Base-by-base conservation (phyloP, 768 basidiomycete genomes). In the Xanthoconium purpureum region DNA sequence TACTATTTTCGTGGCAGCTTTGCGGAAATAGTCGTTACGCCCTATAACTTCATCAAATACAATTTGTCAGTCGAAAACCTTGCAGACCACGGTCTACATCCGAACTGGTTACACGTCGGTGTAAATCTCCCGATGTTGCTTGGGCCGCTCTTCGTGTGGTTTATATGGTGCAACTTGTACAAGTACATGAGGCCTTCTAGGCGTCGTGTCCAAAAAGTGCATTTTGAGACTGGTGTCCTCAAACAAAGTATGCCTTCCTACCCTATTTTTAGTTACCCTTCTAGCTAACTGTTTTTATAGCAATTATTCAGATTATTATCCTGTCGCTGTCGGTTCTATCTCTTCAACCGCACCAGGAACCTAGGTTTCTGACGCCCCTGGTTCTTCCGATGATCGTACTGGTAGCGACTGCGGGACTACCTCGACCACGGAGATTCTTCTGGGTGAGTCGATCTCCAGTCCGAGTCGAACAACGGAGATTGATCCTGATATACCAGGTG, bases 71-170 rank as follows among this genome's bases (percentile, higher is more conserved):
- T 69, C 11, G 59, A 66, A 15, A 76, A 77, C 61, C 69, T 75
- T 35, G 72, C 72, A 0, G 69, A 66, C 29, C 75, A 77, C 47
- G 76, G 75, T 10, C 52, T 76, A 15, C 76, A 77, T 59, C 76
- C 76, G 2, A 66, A 66, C 20, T 76, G 75, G 75, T 64, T 77
- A 6, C 75, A 76, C 54, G 47, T 72, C 33, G 64, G 67, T 20
- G 71, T 77, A 32, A 77, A 77, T 57, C 54, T 77, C 11, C 75
- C 76, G 17, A 69, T 77, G 68, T 55, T 77, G 14, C 61, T 76
- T 5, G 72, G 75, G 17, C 75, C 75, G 5, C 53, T 69, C 13
- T n/a, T 74, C n/a, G 49, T 68, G 10, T 64, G 66, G 67, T 51
- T 64, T 54, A 45, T 50, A 46, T 55, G 65, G 53, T 50, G 47